phyloP scores from a whole-genome alignment of 148 eudicot genomes.

The Pharnaceum exiguum region DNA sequence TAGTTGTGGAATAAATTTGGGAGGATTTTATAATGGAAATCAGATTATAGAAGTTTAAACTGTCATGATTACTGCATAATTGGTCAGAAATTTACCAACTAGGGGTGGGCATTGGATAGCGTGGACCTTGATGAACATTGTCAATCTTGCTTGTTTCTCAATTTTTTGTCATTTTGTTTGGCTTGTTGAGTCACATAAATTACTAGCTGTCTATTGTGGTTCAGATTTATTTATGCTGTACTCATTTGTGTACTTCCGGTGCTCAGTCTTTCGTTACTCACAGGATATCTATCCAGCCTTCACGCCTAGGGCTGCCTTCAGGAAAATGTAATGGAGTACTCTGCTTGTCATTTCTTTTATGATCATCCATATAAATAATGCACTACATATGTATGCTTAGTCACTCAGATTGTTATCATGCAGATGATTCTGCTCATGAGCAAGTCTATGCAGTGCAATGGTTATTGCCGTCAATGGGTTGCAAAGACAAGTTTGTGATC shows the following conservation, averaged over 20 bases:
- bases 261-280: slow-evolving; percentile 76
- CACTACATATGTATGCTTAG: not conserved
- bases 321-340: slow-evolving; percentile 12
- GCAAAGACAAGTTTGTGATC: slow-evolving; percentile 53
- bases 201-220: not conserved
- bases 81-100: not conserved
- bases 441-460: slow-evolving; percentile 51
- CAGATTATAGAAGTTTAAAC: not conserved
- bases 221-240: not conserved
- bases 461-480: slow-evolving; percentile 66
- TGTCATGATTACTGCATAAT: not conserved
- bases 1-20: too few species aligned
- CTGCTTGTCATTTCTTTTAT: slow-evolving; percentile 5
- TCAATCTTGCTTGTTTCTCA: not conserved
- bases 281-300: slow-evolving; percentile 54
- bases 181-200: not conserved
- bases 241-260: slow-evolving; percentile 6
- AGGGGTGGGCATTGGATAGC: not conserved
- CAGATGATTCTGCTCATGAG: slow-evolving; percentile 37
- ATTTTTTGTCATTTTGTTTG: not conserved
- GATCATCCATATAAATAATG: not conserved
- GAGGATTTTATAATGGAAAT: not conserved
- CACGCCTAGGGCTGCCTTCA: slow-evolving; percentile 32
- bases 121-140: not conserved
- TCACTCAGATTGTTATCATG: slow-evolving; percentile 2